Evolutionary conservation across 2,329 filamentous ascomycete genomes (phyloP).

Genomic region (Coniochaeta hoffmannii): DNA sequence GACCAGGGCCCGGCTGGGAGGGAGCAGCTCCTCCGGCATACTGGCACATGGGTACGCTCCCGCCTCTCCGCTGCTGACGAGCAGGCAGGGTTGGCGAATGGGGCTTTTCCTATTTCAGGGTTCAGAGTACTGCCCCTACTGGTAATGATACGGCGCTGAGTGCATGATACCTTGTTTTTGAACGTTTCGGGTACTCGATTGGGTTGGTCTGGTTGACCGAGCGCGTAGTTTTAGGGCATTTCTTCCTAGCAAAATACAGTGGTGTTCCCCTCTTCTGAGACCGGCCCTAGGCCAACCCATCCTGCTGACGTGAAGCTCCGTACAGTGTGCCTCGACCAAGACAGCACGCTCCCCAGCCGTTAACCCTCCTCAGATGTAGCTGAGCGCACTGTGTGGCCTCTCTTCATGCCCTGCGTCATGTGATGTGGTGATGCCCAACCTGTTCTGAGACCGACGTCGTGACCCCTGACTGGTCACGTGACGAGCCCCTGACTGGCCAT

Average conservation of each 20-base stretch:
- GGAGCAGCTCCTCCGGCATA: not conserved
- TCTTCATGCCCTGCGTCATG: slow-evolving; percentile 17
- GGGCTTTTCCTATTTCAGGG: slow-evolving; percentile 26
- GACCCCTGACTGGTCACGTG: slow-evolving; percentile 13
- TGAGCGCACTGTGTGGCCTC: not conserved
- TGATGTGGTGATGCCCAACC: slow-evolving; percentile 19
- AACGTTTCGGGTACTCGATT: slow-evolving; percentile 6
- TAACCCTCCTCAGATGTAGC: not conserved
- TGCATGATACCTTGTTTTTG: not conserved
- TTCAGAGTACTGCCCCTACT: slow-evolving; percentile 27
- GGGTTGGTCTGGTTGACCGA: slow-evolving; percentile 6
- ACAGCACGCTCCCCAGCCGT: not conserved
- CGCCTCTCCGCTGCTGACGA: not conserved
- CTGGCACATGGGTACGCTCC: not conserved
- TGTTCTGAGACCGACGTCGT: not conserved
- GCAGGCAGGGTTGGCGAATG: slow-evolving; percentile 6
- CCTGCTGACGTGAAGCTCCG: not conserved
- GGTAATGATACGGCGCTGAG: slow-evolving; percentile 12
- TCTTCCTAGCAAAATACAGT: slow-evolving; percentile 4
- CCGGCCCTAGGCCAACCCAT: not conserved
- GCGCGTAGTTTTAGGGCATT: not conserved
- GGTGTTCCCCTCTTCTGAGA: not conserved
- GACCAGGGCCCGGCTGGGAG: not conserved
- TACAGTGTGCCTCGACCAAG: not conserved
- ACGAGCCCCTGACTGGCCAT: not conserved